A percentile compares a stretch with the other conserved stretches of the same genome.
Evolutionary conservation across 371 early-diverging fungal genomes (phyloP).

Genomic region (Mucor circinelloides): DNA sequence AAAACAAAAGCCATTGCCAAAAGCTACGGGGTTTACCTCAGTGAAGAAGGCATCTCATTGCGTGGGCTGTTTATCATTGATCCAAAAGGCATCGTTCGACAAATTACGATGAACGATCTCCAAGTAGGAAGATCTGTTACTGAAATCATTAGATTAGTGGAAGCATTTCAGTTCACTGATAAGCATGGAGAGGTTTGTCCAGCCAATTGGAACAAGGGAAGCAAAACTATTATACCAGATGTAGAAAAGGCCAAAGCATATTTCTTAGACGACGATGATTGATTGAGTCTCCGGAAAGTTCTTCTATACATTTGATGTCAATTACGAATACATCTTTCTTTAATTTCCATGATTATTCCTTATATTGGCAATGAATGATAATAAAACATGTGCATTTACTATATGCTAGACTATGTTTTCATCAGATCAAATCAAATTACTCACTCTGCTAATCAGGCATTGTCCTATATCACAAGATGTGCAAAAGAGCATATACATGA

Average conservation of each 20-base stretch:
- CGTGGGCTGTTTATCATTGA: slow-evolving; percentile 80
- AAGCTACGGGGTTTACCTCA: slow-evolving; percentile 73
- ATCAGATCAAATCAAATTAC: background rate
- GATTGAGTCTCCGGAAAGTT: background rate
- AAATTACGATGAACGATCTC: slow-evolving; percentile 66
- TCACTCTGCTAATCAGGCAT: background rate
- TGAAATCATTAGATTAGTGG: slow-evolving; percentile 78
- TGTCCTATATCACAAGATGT: background rate
- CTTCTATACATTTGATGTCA: background rate
- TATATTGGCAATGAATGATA: background rate
- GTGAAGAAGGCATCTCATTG: slow-evolving; percentile 60
- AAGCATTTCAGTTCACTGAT: slow-evolving; percentile 80
- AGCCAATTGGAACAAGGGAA: slow-evolving; percentile 87
- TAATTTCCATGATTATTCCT: background rate
- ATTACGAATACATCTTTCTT: background rate
- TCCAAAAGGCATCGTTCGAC: slow-evolving; percentile 62
- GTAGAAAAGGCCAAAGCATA: slow-evolving; percentile 78
- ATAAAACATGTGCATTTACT: background rate
- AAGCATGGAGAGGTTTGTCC: slow-evolving; percentile 79
- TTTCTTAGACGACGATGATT: slow-evolving; percentile 46
- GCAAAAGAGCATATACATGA: background rate
- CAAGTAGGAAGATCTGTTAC: slow-evolving; percentile 78
- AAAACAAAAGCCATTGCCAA: slow-evolving; percentile 69
- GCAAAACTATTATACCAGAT: slow-evolving; percentile 70
- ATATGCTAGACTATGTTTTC: background rate